These are phyloP conservation scores for Talaromyces amestolkiae DNA, from an alignment of 2,329 filamentous ascomycete genomes.

Conservation along the genomic window DNA sequence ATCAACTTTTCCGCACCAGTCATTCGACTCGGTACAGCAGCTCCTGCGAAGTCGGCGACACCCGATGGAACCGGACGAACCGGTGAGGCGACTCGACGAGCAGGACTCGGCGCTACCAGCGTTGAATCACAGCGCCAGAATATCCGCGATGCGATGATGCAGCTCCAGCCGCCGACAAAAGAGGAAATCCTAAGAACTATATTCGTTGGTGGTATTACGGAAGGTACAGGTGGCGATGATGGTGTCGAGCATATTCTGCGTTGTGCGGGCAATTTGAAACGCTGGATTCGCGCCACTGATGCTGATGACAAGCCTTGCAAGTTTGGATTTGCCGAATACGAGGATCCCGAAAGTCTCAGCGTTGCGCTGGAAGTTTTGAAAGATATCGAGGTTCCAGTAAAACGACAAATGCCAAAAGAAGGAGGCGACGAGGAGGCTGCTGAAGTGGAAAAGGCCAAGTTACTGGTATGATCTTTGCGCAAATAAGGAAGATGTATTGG, in stretches of 20 bases:
- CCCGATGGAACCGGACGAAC: slow-evolving; percentile 47
- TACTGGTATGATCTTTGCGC: slow-evolving; percentile 54
- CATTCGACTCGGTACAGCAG: slow-evolving; percentile 82
- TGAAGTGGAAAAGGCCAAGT: slow-evolving; percentile 64
- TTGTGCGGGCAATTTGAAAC: slow-evolving; percentile 73
- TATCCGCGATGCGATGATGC: slow-evolving; percentile 66
- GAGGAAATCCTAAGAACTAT: slow-evolving; percentile 92
- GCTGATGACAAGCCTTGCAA: slow-evolving; percentile 77
- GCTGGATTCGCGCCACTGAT: slow-evolving; percentile 78
- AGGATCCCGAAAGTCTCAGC: slow-evolving; percentile 82
- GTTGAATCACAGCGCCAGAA: slow-evolving; percentile 66
- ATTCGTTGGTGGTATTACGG: slow-evolving; percentile 82
- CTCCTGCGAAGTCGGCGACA: slow-evolving; percentile 58
- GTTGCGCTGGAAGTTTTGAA: slow-evolving; percentile 80
- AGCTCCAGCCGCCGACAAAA: slow-evolving; percentile 74
- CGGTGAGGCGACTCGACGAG: slow-evolving; percentile 48
- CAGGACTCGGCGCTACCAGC: slow-evolving; percentile 60
- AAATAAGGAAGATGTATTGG: neutral
- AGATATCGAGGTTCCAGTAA: slow-evolving; percentile 76
- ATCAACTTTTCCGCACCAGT: slow-evolving; percentile 98
- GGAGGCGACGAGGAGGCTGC: slow-evolving; percentile 44
- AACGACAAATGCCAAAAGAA: slow-evolving; percentile 60
- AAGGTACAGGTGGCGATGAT: slow-evolving; percentile 72
- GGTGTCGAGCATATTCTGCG: slow-evolving; percentile 74
- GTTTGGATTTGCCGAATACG: slow-evolving; percentile 95